phyloP scores from a whole-genome alignment of 257 asterid genomes.

The Verbena officinalis region DNA sequence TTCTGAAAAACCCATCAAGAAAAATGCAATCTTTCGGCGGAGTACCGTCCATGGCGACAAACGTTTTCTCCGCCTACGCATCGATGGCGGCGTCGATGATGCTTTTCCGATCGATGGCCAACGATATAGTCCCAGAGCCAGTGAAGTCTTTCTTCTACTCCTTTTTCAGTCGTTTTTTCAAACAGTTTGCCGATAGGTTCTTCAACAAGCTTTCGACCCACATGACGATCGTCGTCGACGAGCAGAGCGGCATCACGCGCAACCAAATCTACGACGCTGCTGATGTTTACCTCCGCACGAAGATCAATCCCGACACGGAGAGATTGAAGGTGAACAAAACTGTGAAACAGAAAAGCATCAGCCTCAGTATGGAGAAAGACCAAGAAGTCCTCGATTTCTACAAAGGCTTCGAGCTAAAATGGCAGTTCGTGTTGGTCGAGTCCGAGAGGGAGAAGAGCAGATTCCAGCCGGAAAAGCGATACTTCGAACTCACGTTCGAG shows the following conservation, averaged over 20 bases:
- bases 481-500: constrained; percentile 67
- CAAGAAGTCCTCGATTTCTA: constrained; percentile 46
- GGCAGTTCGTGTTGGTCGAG: constrained; percentile 63
- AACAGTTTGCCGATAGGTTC: constrained; percentile 29
- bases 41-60: constrained; percentile 56
- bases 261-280: constrained; percentile 75
- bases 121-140: constrained; percentile 57
- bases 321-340: constrained; percentile 54
- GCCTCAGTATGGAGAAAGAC: constrained; percentile 55
- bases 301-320: constrained; percentile 52
- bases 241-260: constrained; percentile 55
- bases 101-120: constrained; percentile 65
- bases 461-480: constrained; percentile 46
- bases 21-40: constrained; percentile 44
- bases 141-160: constrained; percentile 37
- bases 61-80: constrained; percentile 79
- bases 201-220: constrained; percentile 35
- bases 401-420: constrained; percentile 36
- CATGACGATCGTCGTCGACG: constrained; percentile 66
- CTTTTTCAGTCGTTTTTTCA: constrained; percentile 36
- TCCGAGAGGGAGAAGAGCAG: constrained; percentile 34
- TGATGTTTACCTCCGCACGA: constrained; percentile 63
- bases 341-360: constrained; percentile 51
- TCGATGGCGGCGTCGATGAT: constrained; percentile 69
- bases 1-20: constrained; percentile 15